Percentiles rank a stretch among this genome's conserved stretches.
Conservation (phyloP, 2,329 filamentous ascomycete species). For the Venturia nashicola region DNA sequence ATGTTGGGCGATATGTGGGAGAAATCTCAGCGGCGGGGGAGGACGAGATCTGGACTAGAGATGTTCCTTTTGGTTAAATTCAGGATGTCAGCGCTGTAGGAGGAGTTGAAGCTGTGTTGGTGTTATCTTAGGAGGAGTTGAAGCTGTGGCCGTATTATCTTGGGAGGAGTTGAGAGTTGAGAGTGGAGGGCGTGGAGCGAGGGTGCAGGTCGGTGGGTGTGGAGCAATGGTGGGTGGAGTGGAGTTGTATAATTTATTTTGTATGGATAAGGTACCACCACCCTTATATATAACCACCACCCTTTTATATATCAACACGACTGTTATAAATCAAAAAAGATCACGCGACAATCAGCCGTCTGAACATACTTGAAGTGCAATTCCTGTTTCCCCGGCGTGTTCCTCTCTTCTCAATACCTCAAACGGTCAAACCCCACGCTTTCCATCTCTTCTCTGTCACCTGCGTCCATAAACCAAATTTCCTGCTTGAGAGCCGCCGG, state of each 20-base stretch:
- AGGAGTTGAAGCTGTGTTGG: background rate
- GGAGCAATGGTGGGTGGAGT: background rate
- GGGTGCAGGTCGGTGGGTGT: no score
- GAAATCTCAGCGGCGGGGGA: background rate
- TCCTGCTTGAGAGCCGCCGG: background rate
- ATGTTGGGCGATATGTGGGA: slow-evolving; percentile 18
- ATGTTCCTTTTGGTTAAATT: background rate
- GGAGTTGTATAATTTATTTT: no score
- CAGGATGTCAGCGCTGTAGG: background rate
- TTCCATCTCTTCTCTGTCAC: background rate
- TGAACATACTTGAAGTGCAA: no score
- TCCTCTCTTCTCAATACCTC: background rate
- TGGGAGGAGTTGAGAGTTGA: background rate
- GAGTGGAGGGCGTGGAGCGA: no score
- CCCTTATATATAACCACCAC: no score
- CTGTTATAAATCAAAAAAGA: no score
- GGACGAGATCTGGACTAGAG: background rate
- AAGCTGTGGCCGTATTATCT: no score
- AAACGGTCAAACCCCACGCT: background rate
- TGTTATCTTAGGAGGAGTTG: background rate
- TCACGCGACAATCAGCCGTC: no score
- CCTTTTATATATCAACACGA: no score
- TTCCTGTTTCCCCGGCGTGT: background rate
- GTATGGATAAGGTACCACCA: no score
- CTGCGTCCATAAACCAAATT: background rate